phyloP scores from a whole-genome alignment of 805 yeast species.

The Blastobotrys robertii region DNA sequence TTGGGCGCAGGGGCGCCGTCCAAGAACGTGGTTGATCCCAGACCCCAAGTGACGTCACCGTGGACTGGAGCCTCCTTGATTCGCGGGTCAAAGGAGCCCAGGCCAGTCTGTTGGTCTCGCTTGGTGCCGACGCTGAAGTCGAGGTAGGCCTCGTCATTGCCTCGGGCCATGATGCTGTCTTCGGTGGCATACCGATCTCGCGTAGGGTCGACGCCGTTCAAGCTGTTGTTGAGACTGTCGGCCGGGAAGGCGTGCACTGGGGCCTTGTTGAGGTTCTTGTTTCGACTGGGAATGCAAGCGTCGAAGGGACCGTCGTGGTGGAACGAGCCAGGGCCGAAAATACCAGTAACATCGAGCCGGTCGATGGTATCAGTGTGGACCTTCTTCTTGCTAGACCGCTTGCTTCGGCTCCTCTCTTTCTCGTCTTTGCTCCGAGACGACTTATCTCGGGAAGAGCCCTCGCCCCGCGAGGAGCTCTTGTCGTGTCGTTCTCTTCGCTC shows the following conservation, averaged over 20 bases:
- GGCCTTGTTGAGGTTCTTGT: constrained; percentile 57
- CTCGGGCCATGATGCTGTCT: constrained; percentile 69
- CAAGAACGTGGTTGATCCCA: constrained; percentile 84
- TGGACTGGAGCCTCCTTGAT: constrained; percentile 64
- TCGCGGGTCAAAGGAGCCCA: constrained; percentile 51
- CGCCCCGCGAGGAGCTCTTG: constrained; percentile 12
- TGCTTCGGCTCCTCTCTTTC: background rate
- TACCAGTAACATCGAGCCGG: constrained; percentile 89
- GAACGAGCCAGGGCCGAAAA: constrained; percentile 86
- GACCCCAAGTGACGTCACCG: constrained; percentile 77
- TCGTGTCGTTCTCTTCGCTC: constrained; percentile 17
- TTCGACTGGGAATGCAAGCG: constrained; percentile 95
- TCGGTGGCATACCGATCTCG: constrained; percentile 34
- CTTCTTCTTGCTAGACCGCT: constrained; percentile 1
- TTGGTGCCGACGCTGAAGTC: constrained; percentile 21
- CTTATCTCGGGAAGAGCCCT: constrained; percentile 11
- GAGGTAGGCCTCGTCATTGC: constrained; percentile 40
- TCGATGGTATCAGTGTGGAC: constrained; percentile 60
- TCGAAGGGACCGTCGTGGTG: constrained; percentile 99
- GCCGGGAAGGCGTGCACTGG: constrained; percentile 94
- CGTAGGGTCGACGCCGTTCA: constrained; percentile 54
- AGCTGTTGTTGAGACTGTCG: constrained; percentile 87
- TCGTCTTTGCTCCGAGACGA: background rate
- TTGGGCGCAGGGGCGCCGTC: constrained; percentile 91
- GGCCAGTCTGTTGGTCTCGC: constrained; percentile 7